Evolutionary conservation across 495 filamentous ascomycete species (phyloP), one percentile per base, ranked within the genome.

Genomic region (Lasiosphaeria miniovina): DNA sequence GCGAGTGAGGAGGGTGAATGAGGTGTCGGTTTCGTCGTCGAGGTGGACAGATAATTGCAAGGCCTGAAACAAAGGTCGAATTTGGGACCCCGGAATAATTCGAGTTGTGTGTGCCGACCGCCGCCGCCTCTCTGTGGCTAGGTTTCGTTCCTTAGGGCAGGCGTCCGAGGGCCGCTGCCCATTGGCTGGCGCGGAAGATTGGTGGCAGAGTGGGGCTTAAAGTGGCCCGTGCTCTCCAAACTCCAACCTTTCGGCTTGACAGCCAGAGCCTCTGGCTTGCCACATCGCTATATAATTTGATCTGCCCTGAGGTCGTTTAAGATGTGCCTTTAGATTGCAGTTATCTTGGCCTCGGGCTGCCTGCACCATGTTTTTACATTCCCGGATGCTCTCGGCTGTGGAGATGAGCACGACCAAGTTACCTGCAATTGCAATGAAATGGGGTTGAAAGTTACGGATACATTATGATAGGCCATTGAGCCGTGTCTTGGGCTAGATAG

Each of bases 81-180:
- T 73, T 73, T 73, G 68, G 61, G 70, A 62, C 64, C 66, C 58
- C 68, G 67, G 68, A 73, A 68, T 71, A 73, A 71, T 73, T 72
- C 68, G 55, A 71, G 60, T 73, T 73, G 71, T 73, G 71, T 67
- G 65, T 55, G 64, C 61, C 66, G 70, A 58, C 64, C 60, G 55
- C 38, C 38, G 61, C 50, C 43, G 43, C 12, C 43, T n/a, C 12
- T 5, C 15, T 46, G 7, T 51, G 50, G 60, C 60, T 60, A 36
- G 49, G 61, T 52, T 56, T 52, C 52, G 46, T 60, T 36, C 56
- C 61, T 71, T 73, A 71, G 69, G 70, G 70, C 70, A 71, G 66
- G 59, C n/a, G 49, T 54, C 43, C 45, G 61, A 55, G 58, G 15
- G 57, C 15, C 4, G 17, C 58, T 38, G 40, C 55, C 24, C 6